Percentiles rank a stretch among this genome's conserved stretches.
Evolutionary conservation across 768 basidiomycete genomes (phyloP).

Genomic region (Pholiota molesta): DNA sequence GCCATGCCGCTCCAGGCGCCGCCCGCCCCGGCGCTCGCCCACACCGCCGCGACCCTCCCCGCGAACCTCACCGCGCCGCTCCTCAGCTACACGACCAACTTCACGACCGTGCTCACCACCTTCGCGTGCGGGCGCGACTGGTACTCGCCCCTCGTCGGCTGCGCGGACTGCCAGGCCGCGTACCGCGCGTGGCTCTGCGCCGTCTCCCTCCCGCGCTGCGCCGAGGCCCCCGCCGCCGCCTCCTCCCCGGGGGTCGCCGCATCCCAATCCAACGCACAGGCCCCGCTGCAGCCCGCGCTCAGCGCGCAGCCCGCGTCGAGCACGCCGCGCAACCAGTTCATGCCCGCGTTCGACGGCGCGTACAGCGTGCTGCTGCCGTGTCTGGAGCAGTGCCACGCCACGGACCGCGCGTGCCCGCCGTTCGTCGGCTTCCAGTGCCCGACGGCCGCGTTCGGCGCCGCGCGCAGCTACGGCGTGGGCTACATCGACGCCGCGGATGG

Average conservation of each 20-base stretch:
- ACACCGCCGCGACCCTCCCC: slow-evolving; percentile 58
- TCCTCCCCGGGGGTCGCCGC: too few relatives aligned
- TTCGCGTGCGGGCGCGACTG: slow-evolving; percentile 79
- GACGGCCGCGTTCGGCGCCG: slow-evolving; percentile 58
- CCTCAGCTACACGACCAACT: slow-evolving; percentile 66
- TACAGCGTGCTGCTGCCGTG: slow-evolving; percentile 79
- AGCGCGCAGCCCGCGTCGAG: slow-evolving; percentile 42
- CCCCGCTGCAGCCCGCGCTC: slow-evolving; percentile 46
- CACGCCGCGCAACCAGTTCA: slow-evolving; percentile 45
- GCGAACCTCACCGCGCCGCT: slow-evolving; percentile 50
- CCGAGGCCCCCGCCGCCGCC: slow-evolving; percentile 47
- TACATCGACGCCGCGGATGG: slow-evolving; percentile 64
- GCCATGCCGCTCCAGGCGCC: slow-evolving; percentile 67
- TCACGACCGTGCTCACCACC: slow-evolving; percentile 71
- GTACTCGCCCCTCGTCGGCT: slow-evolving; percentile 80
- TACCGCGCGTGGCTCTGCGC: slow-evolving; percentile 83
- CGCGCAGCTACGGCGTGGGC: slow-evolving; percentile 73
- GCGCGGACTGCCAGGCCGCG: slow-evolving; percentile 70
- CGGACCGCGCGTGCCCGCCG: slow-evolving; percentile 76
- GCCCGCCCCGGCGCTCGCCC: slow-evolving; percentile 40
- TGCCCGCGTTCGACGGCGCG: slow-evolving; percentile 44
- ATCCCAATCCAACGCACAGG: slow-evolving; percentile 30
- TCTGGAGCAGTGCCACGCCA: slow-evolving; percentile 73
- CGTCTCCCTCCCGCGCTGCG: slow-evolving; percentile 74
- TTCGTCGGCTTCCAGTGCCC: slow-evolving; percentile 78